phyloP scores from a whole-genome alignment of 202 grass and related monocot genomes.

The Carex arenaria region DNA sequence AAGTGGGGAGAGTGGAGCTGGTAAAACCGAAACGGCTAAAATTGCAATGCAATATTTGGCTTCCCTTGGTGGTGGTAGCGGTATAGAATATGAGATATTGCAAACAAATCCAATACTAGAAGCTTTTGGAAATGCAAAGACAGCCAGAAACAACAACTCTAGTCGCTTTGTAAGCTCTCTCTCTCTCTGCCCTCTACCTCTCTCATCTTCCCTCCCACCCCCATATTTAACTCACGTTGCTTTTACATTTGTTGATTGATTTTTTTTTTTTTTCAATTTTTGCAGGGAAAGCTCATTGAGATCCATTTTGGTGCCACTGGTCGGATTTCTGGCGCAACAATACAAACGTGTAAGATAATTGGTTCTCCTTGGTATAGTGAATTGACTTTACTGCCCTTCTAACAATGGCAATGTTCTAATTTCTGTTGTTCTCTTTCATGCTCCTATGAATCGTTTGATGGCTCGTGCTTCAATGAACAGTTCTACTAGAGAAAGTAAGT shows the following conservation, averaged over 20 bases:
- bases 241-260: constrained; percentile 7
- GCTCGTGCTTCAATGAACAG: constrained; percentile 35
- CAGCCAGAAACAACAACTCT: constrained; percentile 91
- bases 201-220: not conserved
- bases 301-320: constrained; percentile 96
- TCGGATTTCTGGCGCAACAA: constrained; percentile 87
- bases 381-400: not conserved
- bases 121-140: constrained; percentile 98
- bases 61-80: constrained; percentile 80
- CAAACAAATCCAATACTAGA: constrained; percentile 96
- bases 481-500: constrained; percentile 97
- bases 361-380: not conserved
- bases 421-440: constrained; percentile 11
- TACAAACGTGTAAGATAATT: constrained; percentile 87
- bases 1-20: constrained; percentile 97
- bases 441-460: constrained; percentile 24
- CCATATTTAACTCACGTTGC: not conserved
- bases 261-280: constrained; percentile 19
- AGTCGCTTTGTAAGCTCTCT: constrained; percentile 86
- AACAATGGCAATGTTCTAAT: constrained; percentile 3
- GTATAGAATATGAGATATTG: constrained; percentile 97
- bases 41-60: constrained; percentile 98
- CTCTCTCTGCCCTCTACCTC: not conserved
- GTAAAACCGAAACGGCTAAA: constrained; percentile 98
- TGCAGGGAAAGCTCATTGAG: constrained; percentile 91